phyloP scores from a whole-genome alignment of 495 filamentous ascomycete genomes.

The Trichoderma erinaceum region DNA sequence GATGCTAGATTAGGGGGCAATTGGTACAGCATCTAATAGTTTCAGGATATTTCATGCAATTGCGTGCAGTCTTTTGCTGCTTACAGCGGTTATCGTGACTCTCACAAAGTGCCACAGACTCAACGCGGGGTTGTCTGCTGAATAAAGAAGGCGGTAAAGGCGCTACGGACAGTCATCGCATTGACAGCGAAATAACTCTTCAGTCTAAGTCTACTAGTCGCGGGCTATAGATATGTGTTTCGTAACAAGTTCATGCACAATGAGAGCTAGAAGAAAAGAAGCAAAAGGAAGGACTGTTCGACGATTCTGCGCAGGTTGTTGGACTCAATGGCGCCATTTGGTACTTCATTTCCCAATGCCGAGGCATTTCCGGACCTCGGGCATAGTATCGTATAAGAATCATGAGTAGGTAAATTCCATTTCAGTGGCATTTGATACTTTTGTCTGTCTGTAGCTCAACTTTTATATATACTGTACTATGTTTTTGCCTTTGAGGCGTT shows the following conservation, averaged over 20 bases:
- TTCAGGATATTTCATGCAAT: no score
- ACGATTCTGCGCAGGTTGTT: background rate
- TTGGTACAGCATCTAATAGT: no score
- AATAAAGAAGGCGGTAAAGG: no score
- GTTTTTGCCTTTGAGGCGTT: background rate
- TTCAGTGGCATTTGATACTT: background rate
- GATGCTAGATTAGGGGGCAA: no score
- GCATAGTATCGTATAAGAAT: background rate
- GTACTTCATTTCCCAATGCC: conserved; percentile 11
- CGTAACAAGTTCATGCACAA: background rate
- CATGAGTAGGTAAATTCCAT: no score
- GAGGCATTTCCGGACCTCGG: conserved; percentile 1
- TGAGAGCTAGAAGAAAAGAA: background rate
- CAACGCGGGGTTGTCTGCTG: no score
- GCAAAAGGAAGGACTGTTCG: background rate
- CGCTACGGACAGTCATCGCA: background rate
- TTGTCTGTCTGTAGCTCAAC: background rate
- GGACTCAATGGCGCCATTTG: background rate
- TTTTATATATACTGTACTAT: background rate
- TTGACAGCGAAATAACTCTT: background rate
- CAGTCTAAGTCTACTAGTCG: background rate
- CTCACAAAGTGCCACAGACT: no score
- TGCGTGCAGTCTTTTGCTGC: no score
- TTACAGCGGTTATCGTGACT: no score
- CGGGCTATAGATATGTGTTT: background rate